Evolutionary conservation across 2,329 filamentous ascomycete genomes (phyloP).

Genomic region (Botryosphaeria dothidea): DNA sequence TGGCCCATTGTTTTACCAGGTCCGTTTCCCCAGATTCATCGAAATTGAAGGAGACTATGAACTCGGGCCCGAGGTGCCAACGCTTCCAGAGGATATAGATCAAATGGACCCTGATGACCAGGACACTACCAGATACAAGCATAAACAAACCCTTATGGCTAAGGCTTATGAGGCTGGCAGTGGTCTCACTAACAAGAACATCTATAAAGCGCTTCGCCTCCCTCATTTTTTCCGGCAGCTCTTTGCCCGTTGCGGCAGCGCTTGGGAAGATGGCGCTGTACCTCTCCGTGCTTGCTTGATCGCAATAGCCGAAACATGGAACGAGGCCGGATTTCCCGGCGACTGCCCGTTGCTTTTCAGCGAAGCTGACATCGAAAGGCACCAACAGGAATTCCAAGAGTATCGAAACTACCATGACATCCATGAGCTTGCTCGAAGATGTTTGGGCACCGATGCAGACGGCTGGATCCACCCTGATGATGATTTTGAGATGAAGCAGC

Average conservation of each 20-base stretch:
- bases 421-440: conserved; percentile 30
- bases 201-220: conserved; percentile 28
- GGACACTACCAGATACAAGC: neutral
- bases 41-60: conserved; percentile 25
- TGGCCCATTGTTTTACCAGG: conserved; percentile 31
- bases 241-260: conserved; percentile 31
- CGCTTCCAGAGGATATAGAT: conserved; percentile 34
- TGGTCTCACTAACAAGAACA: conserved; percentile 26
- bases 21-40: conserved; percentile 30
- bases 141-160: conserved; percentile 25
- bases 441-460: conserved; percentile 36
- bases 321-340: conserved; percentile 26
- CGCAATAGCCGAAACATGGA: conserved; percentile 32
- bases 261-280: conserved; percentile 33
- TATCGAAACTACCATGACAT: conserved; percentile 32
- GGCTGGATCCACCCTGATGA: conserved; percentile 37
- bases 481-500: conserved; percentile 29
- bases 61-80: conserved; percentile 22
- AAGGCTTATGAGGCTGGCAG: conserved; percentile 35
- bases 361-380: conserved; percentile 29
- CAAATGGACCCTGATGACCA: conserved; percentile 26
- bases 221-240: conserved; percentile 35
- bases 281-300: conserved; percentile 38
- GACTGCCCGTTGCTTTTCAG: conserved; percentile 32
- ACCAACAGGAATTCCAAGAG: conserved; percentile 32